Evolutionary conservation across 352 stramenopile species (phyloP).

Genomic region (Pythium rishiriense): DNA sequence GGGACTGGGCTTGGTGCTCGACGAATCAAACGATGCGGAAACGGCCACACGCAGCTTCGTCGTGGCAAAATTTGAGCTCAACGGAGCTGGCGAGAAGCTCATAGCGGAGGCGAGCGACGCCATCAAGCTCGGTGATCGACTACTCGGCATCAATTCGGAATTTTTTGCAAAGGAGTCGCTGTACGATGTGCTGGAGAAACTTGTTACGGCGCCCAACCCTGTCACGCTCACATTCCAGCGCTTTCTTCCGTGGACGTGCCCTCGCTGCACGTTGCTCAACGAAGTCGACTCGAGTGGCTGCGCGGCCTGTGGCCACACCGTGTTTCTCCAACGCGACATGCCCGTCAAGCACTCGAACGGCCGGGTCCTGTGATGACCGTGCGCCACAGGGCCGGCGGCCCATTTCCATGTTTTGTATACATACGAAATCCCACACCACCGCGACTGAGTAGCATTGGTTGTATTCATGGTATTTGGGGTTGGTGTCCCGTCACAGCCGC

Average conservation of each 20-base stretch:
- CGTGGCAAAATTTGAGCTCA: conserved; percentile 66
- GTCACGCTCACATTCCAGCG: conserved; percentile 70
- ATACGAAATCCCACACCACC: background rate
- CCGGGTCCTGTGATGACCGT: background rate
- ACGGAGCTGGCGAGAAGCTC: conserved; percentile 61
- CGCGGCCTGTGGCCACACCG: conserved; percentile 50
- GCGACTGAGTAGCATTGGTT: background rate
- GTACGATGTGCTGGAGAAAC: conserved; percentile 64
- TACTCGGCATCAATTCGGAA: conserved; percentile 64
- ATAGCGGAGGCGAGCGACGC: conserved; percentile 64
- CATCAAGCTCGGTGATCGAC: conserved; percentile 58
- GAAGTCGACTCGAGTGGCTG: conserved; percentile 36
- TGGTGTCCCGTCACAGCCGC: conserved; percentile 8
- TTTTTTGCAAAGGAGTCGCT: conserved; percentile 44
- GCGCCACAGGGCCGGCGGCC: too few relatives aligned
- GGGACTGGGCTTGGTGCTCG: conserved; percentile 65
- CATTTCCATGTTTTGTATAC: conserved; percentile 7
- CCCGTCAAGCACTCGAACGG: conserved; percentile 9
- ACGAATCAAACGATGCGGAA: conserved; percentile 24
- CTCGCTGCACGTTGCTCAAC: conserved; percentile 78
- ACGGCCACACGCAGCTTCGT: conserved; percentile 36
- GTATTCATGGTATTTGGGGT: background rate
- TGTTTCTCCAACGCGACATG: conserved; percentile 18
- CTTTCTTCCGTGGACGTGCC: conserved; percentile 61
- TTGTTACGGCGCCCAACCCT: conserved; percentile 67